phyloP scores from a whole-genome alignment of 1,284 basidiomycete genomes.

The Ustilago shanxiensis region DNA sequence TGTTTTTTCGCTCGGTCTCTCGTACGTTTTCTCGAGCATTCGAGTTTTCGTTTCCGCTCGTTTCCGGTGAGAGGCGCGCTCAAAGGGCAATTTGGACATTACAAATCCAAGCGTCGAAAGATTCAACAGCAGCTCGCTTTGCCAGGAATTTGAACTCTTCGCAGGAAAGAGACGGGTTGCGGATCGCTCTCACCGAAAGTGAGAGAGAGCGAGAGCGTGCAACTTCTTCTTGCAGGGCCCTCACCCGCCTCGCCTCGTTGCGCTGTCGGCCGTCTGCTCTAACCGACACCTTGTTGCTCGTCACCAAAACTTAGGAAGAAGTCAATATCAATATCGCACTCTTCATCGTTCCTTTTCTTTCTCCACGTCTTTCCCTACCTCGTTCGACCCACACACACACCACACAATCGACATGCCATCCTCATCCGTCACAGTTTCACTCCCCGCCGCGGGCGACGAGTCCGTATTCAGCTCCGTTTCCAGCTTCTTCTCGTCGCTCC shows the following conservation, averaged over 20 bases:
- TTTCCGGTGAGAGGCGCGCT: conserved; percentile 15
- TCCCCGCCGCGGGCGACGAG: conserved; percentile 43
- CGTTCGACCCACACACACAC: conserved; percentile 19
- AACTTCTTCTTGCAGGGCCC: conserved; percentile 16
- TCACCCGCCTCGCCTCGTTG: background rate
- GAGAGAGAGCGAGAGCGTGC: background rate
- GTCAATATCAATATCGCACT: background rate
- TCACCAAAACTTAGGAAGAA: conserved; percentile 10
- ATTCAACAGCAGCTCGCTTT: conserved; percentile 9
- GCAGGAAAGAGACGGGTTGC: conserved; percentile 26
- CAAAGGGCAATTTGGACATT: conserved; percentile 19
- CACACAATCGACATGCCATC: conserved; percentile 45
- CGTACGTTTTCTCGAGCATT: conserved; percentile 23
- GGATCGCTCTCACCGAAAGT: conserved; percentile 9
- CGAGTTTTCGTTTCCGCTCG: conserved; percentile 14
- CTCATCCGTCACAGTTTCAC: conserved; percentile 46
- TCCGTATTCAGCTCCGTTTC: conserved; percentile 53
- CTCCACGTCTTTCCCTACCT: conserved; percentile 13
- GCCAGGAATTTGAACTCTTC: conserved; percentile 7
- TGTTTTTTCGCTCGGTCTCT: too few species aligned
- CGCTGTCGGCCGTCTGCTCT: conserved; percentile 13
- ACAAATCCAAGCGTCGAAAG: conserved; percentile 26
- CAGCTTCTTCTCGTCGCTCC: conserved; percentile 56
- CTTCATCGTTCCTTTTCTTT: background rate
- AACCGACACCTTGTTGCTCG: conserved; percentile 14